phyloP scores from a whole-genome alignment of 305 asterid species.

The Plantago lanceolata region DNA sequence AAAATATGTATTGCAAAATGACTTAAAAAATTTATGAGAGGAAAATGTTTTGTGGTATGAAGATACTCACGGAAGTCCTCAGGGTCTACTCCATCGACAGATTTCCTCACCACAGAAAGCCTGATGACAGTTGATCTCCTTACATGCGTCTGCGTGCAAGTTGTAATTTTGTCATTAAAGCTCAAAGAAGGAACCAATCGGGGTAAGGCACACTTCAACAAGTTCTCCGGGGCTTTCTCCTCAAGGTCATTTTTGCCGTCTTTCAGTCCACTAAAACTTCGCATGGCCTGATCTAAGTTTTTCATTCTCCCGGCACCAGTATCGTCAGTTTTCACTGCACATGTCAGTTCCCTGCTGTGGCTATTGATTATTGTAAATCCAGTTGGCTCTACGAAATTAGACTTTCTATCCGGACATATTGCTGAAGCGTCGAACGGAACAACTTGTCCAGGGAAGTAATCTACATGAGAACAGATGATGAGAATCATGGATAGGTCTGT shows the following conservation, averaged over 20 bases:
- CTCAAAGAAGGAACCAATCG: slow-evolving; percentile 59
- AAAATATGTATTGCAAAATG: slow-evolving; percentile 6
- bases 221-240: slow-evolving; percentile 51
- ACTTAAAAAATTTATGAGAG: slow-evolving; percentile 1
- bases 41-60: background rate
- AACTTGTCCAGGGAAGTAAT: slow-evolving; percentile 59
- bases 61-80: slow-evolving; percentile 49
- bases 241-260: slow-evolving; percentile 43
- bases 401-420: slow-evolving; percentile 44
- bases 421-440: slow-evolving; percentile 57
- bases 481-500: background rate
- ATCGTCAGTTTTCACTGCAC: slow-evolving; percentile 37
- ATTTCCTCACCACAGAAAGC: slow-evolving; percentile 72
- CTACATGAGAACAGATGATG: slow-evolving; percentile 32
- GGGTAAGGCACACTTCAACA: slow-evolving; percentile 70
- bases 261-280: slow-evolving; percentile 50
- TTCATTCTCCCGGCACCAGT: slow-evolving; percentile 42
- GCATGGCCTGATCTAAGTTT: slow-evolving; percentile 41
- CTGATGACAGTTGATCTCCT: slow-evolving; percentile 73
- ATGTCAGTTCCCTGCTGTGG: slow-evolving; percentile 27
- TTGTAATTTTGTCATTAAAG: slow-evolving; percentile 53
- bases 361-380: slow-evolving; percentile 29
- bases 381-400: slow-evolving; percentile 44
- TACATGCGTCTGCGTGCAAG: slow-evolving; percentile 47
- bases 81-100: slow-evolving; percentile 66